Base-by-base conservation (phyloP, 225 moss, liverwort and hornwort genomes). In the Physcomitrium patens region DNA sequence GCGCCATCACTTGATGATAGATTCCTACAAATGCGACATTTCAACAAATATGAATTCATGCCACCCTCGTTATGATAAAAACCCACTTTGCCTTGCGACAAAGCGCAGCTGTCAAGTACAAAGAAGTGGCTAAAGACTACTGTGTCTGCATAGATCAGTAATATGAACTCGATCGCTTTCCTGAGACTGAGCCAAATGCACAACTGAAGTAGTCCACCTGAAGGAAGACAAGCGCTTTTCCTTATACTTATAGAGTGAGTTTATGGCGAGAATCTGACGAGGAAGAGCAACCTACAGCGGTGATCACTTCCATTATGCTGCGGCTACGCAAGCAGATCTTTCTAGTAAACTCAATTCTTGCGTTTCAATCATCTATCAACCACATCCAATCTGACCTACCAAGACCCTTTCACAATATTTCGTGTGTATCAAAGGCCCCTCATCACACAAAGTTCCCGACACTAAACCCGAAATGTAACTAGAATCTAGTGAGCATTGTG, bases 391-490 rank as follows among this genome's bases (percentile, higher is more conserved):
- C 55, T 10, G 27, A 50, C 56, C 43, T 37, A 37, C 31, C 37
- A 12, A 70, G 45, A 60, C 7, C 20, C 19, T 60, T 48, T 65
- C 56, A 7, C 46, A 71, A 37, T 37, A 61, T 55, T 73, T 77
- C 55, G 42, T 62, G 19, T 18, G 18, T 9, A 0, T 7, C 31
- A 19, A 15, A 9, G 64, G 19, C 22, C 49, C 22, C 49, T 15
- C 68, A 72, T 76, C 49, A 27, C 37, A 71, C 75, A 23, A 78
- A 55, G 67, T 78, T 75, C 55, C 19, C 62, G 45, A 24, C 20
- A 63, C 23, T 9, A 20, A 9, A 51, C 37, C 58, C 10, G 1
- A 8, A 50, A 1, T 12, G 45, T 26, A 9, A 26, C 31, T 27
- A 50, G 12, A 37, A 53, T 50, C 77, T 67, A 41, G 51, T 42